phyloP scores from a whole-genome alignment of 2,329 filamentous ascomycete species.

The Penicillium sp. region DNA sequence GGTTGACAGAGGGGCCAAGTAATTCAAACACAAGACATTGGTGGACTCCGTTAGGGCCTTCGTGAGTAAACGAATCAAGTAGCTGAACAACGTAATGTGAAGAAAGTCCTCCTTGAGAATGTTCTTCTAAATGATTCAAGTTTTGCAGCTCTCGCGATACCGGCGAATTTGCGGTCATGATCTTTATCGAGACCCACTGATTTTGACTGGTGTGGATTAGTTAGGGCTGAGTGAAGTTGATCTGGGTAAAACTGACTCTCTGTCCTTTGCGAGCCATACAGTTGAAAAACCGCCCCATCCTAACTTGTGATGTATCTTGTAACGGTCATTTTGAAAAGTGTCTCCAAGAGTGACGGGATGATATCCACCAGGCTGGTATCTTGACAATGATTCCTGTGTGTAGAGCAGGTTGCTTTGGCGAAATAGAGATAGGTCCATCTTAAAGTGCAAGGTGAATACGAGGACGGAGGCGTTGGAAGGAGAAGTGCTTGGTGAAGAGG shows the following conservation, averaged over 20 bases:
- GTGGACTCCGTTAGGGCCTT: slow-evolving; percentile 35
- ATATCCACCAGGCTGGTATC: slow-evolving; percentile 41
- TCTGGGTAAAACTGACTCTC: slow-evolving; percentile 17
- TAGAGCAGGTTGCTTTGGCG: slow-evolving; percentile 24
- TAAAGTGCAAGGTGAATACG: neutral
- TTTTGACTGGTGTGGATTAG: slow-evolving; percentile 15
- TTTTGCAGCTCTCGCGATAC: slow-evolving; percentile 19
- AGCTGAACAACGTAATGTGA: slow-evolving; percentile 25
- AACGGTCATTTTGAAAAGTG: slow-evolving; percentile 39
- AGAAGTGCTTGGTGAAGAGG: too few species aligned
- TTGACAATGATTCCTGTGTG: slow-evolving; percentile 21
- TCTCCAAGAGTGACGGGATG: slow-evolving; percentile 45
- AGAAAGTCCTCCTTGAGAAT: slow-evolving; percentile 11
- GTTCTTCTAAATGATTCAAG: slow-evolving; percentile 11
- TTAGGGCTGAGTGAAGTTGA: slow-evolving; percentile 7
- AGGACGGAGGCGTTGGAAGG: neutral
- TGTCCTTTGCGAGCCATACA: slow-evolving; percentile 43
- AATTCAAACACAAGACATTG: slow-evolving; percentile 34
- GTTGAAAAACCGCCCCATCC: slow-evolving; percentile 45
- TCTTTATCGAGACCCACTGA: slow-evolving; percentile 33
- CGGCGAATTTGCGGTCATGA: slow-evolving; percentile 24
- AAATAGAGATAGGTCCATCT: slow-evolving; percentile 19
- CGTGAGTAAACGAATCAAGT: slow-evolving; percentile 28
- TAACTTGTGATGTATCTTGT: slow-evolving; percentile 44
- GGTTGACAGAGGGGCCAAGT: slow-evolving; percentile 28